These are phyloP conservation scores for Suillus spraguei DNA, from an alignment of 768 basidiomycete species.

Conservation along the genomic window DNA sequence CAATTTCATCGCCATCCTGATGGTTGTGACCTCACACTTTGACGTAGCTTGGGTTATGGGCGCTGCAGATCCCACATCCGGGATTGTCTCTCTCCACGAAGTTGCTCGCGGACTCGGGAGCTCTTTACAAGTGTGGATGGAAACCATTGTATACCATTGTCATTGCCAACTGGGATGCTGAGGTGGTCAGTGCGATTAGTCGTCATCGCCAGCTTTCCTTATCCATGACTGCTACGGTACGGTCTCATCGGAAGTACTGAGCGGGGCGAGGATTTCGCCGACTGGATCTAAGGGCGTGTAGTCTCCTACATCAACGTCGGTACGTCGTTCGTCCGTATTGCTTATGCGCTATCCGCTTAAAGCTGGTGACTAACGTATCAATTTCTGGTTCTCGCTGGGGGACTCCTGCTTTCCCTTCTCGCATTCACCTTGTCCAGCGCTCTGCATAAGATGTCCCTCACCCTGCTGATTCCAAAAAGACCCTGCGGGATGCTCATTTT, in stretches of 20 bases:
- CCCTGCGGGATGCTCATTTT: constrained; percentile 60
- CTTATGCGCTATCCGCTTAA: constrained; percentile 11
- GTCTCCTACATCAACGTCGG: constrained; percentile 87
- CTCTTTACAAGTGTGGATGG: constrained; percentile 58
- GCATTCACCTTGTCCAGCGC: constrained; percentile 57
- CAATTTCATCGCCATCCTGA: constrained; percentile 48
- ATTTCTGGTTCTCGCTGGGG: constrained; percentile 57
- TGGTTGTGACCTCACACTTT: constrained; percentile 12
- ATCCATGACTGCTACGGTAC: constrained; percentile 36
- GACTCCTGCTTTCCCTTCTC: constrained; percentile 59
- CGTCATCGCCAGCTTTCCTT: background rate
- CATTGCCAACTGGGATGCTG: constrained; percentile 82
- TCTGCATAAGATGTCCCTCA: constrained; percentile 59
- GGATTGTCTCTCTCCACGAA: constrained; percentile 61
- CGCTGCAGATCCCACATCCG: constrained; percentile 56
- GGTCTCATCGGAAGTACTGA: constrained; percentile 88
- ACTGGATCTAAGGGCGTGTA: constrained; percentile 78
- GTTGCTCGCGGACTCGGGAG: constrained; percentile 57
- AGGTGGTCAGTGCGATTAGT: constrained; percentile 46
- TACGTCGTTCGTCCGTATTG: constrained; percentile 22
- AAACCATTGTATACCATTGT: constrained; percentile 71
- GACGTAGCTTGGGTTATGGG: constrained; percentile 45
- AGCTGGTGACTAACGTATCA: constrained; percentile 46
- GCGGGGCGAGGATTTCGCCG: constrained; percentile 89
- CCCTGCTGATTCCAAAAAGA: constrained; percentile 49